Conservation (phyloP, 176 grass and related monocot genomes). For the Pharus latifolius region DNA sequence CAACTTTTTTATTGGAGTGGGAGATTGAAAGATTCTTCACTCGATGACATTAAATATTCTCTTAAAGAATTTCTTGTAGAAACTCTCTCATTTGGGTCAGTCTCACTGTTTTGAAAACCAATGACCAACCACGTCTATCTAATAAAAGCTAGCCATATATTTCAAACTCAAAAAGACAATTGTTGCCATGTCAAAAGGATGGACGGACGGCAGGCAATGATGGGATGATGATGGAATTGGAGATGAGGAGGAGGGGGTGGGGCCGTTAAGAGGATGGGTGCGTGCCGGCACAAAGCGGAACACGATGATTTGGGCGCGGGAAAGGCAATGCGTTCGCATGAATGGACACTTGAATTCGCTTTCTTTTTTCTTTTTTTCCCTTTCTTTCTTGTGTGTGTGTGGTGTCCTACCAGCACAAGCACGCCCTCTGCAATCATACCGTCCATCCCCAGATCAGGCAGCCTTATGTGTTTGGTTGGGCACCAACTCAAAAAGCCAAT, state of each 20-base stretch:
- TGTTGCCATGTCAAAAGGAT: slow-evolving; percentile 11
- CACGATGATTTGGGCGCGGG: slow-evolving; percentile 43
- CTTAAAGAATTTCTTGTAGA: too few relatives aligned
- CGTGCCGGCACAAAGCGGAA: slow-evolving; percentile 41
- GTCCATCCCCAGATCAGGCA: slow-evolving; percentile 17
- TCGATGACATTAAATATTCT: too few relatives aligned
- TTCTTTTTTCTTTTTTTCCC: not conserved
- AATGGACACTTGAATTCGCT: slow-evolving; percentile 29
- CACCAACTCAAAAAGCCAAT: slow-evolving; percentile 45
- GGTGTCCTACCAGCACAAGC: not conserved
- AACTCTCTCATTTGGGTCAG: too few relatives aligned
- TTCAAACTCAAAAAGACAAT: too few relatives aligned
- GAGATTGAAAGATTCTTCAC: too few relatives aligned
- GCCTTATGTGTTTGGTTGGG: slow-evolving; percentile 16
- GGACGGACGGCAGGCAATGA: slow-evolving; percentile 26
- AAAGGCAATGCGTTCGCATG: slow-evolving; percentile 22
- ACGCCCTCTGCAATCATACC: slow-evolving; percentile 32
- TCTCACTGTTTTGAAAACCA: too few relatives aligned
- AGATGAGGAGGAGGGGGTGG: slow-evolving; percentile 11
- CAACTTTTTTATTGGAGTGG: too few relatives aligned
- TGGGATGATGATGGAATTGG: slow-evolving; percentile 44
- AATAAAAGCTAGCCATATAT: too few relatives aligned
- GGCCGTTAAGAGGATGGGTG: not conserved
- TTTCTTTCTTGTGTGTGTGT: not conserved
- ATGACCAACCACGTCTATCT: too few relatives aligned